phyloP scores from a whole-genome alignment of 2,329 filamentous ascomycete genomes.

The Paramyrothecium sp. region DNA sequence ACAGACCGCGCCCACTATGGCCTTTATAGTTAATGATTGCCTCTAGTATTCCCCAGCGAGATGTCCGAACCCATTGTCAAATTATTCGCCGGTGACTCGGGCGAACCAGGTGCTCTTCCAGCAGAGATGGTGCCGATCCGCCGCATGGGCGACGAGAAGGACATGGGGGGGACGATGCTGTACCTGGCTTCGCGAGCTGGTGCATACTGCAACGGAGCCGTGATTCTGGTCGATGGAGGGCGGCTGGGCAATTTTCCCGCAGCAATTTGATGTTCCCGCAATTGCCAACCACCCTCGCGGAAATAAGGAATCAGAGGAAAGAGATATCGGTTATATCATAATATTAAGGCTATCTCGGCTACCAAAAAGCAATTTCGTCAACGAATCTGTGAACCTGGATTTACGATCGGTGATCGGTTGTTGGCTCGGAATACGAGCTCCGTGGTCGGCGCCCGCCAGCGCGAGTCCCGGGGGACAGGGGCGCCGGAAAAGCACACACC shows the following conservation, averaged over 20 bases:
- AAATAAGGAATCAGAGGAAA: background rate
- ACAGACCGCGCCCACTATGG: slow-evolving; percentile 13
- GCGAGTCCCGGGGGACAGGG: too few species aligned
- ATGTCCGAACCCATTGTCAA: slow-evolving; percentile 52
- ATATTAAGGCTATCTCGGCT: background rate
- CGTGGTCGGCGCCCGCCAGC: background rate
- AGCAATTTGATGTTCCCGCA: slow-evolving; percentile 39
- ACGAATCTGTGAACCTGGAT: background rate
- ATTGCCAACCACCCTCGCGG: background rate
- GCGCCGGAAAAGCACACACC: too few species aligned
- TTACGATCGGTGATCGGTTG: background rate
- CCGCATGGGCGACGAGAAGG: slow-evolving; percentile 58
- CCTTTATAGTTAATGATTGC: background rate
- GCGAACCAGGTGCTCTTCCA: slow-evolving; percentile 28
- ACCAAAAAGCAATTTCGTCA: background rate
- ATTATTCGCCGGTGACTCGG: slow-evolving; percentile 31
- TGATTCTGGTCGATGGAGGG: slow-evolving; percentile 63
- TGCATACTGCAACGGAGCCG: slow-evolving; percentile 63
- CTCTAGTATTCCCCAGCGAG: slow-evolving; percentile 57
- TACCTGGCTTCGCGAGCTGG: slow-evolving; percentile 65
- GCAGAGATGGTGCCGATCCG: slow-evolving; percentile 53
- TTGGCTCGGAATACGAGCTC: background rate
- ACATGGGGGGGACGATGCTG: slow-evolving; percentile 62
- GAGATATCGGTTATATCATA: background rate
- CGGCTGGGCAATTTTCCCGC: slow-evolving; percentile 55